A percentile compares a stretch with the other conserved stretches of the same genome.
Conservation (phyloP, 2,329 filamentous ascomycete genomes). For the Sporothrix euskadiensis region DNA sequence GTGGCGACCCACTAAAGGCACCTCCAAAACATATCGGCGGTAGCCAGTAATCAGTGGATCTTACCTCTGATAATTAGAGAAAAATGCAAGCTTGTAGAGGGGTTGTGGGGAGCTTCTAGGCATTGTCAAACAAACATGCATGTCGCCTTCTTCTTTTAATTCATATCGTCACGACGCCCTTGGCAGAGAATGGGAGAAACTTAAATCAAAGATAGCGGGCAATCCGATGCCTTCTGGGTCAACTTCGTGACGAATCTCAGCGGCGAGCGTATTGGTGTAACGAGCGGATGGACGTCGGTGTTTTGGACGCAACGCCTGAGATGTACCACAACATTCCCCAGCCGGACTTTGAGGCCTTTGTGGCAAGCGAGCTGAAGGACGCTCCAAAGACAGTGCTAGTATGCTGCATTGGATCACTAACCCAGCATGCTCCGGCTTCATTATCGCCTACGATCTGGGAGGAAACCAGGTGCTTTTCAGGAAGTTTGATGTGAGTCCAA, state of each 20-base stretch:
- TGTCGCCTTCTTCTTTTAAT: background rate
- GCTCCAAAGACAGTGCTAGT: background rate
- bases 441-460: background rate
- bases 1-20: background rate
- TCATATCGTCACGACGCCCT: too few species aligned
- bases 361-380: background rate
- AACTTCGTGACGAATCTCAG: background rate
- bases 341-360: background rate
- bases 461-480: background rate
- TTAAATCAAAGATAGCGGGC: too few species aligned
- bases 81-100: background rate
- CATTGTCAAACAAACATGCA: background rate
- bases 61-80: background rate
- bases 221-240: background rate
- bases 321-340: background rate
- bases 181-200: too few species aligned
- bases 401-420: background rate
- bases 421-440: background rate
- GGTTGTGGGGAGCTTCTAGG: background rate
- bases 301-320: background rate
- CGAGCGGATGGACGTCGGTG: background rate
- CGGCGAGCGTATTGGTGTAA: background rate
- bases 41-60: background rate
- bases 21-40: background rate
- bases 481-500: background rate